A percentile compares a stretch with the other conserved stretches of the same genome.
Evolutionary conservation across 139 green algal species (phyloP).

Genomic region (Chloropicon primus): DNA sequence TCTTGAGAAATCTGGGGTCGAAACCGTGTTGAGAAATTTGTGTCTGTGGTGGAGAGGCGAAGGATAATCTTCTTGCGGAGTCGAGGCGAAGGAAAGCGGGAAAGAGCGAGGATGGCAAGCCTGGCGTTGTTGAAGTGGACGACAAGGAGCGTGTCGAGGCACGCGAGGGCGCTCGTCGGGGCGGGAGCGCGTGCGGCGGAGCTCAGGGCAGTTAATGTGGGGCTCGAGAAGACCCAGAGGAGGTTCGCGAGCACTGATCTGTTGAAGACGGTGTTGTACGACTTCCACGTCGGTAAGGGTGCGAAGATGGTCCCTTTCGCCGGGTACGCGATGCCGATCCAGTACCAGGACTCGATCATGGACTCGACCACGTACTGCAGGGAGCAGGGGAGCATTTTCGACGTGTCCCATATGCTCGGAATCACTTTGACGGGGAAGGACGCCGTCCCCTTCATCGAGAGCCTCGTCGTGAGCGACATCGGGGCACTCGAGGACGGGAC

Average conservation of each 20-base stretch:
- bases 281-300: conserved; percentile 73
- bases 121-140: background rate
- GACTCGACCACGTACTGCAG: conserved; percentile 76
- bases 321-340: conserved; percentile 95
- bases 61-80: too few species aligned
- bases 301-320: conserved; percentile 83
- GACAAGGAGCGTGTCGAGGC: background rate
- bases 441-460: conserved; percentile 78
- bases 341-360: conserved; percentile 97
- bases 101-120: background rate
- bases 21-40: too few species aligned
- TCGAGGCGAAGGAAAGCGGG: too few species aligned
- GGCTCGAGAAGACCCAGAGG: background rate
- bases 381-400: conserved; percentile 76
- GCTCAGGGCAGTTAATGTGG: background rate
- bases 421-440: conserved; percentile 90
- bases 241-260: conserved; percentile 20
- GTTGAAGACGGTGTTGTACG: conserved; percentile 78
- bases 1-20: too few species aligned
- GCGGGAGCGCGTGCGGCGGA: background rate
- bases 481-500: conserved; percentile 58
- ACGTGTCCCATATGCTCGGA: conserved; percentile 97
- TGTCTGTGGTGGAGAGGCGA: too few species aligned
- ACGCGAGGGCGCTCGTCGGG: background rate
- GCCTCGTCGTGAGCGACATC: conserved; percentile 84